Conservation (phyloP, 2,329 filamentous ascomycete genomes). For the Aphanoascus verrucosus region DNA sequence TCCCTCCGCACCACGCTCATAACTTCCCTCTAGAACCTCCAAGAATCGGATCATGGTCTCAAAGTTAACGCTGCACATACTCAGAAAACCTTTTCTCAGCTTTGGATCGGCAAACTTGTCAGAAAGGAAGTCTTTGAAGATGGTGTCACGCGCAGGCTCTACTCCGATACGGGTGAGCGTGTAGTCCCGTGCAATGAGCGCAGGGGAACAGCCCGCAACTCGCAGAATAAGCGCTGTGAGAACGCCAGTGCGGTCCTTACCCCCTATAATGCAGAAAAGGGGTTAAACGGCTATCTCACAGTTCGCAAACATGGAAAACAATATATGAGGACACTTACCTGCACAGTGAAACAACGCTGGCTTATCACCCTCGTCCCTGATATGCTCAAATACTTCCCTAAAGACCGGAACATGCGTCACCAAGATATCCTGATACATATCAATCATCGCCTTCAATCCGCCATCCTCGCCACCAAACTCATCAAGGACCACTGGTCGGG, state of each 20-base stretch:
- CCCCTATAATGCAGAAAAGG: slow-evolving; percentile 23
- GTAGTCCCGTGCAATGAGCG: slow-evolving; percentile 40
- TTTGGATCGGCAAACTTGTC: slow-evolving; percentile 34
- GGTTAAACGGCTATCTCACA: too few species aligned
- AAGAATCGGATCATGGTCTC: slow-evolving; percentile 45
- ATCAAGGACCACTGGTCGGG: slow-evolving; percentile 42
- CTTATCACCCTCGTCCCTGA: slow-evolving; percentile 36
- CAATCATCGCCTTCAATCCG: slow-evolving; percentile 42
- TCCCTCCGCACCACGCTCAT: slow-evolving; percentile 49
- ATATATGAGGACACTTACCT: slow-evolving; percentile 29
- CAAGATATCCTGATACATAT: slow-evolving; percentile 56
- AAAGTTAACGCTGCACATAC: slow-evolving; percentile 14
- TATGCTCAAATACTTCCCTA: slow-evolving; percentile 48
- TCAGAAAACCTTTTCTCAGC: slow-evolving; percentile 34
- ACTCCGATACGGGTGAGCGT: slow-evolving; percentile 22
- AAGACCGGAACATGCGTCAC: slow-evolving; percentile 51
- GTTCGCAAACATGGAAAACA: background rate
- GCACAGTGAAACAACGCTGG: slow-evolving; percentile 62
- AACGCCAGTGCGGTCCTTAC: slow-evolving; percentile 66
- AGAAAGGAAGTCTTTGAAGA: slow-evolving; percentile 39
- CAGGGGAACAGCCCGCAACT: slow-evolving; percentile 50
- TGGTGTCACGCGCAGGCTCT: slow-evolving; percentile 39
- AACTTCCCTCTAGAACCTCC: slow-evolving; percentile 47
- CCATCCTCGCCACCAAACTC: slow-evolving; percentile 42
- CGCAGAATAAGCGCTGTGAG: slow-evolving; percentile 55